These are phyloP conservation scores for Rugosomyces carneus DNA, from an alignment of 1,284 basidiomycete genomes.

Conservation along the genomic window DNA sequence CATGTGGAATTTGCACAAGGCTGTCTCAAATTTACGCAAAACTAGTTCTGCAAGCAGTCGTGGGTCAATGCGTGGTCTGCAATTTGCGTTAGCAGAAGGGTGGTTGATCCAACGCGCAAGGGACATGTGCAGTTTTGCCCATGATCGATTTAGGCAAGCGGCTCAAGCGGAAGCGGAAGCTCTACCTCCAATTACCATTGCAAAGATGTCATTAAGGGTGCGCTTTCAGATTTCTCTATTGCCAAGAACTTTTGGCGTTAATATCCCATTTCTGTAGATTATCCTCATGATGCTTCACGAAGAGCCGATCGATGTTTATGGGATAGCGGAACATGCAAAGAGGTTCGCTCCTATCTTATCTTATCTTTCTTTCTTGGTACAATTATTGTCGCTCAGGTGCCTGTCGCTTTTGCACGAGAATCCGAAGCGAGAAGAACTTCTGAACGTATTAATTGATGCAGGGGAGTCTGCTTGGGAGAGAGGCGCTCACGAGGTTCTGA, in stretches of 20 bases:
- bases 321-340: slow-evolving; percentile 63
- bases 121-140: slow-evolving; percentile 69
- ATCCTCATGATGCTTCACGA: slow-evolving; percentile 68
- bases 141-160: slow-evolving; percentile 67
- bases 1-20: slow-evolving; percentile 45
- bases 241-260: slow-evolving; percentile 4
- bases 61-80: slow-evolving; percentile 60
- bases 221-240: slow-evolving; percentile 5
- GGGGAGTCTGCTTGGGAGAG: slow-evolving; percentile 63
- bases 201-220: slow-evolving; percentile 69
- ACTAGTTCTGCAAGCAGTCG: slow-evolving; percentile 36
- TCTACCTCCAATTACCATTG: slow-evolving; percentile 42
- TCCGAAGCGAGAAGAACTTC: slow-evolving; percentile 51
- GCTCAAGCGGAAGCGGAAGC: slow-evolving; percentile 51
- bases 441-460: slow-evolving; percentile 56
- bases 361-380: neutral
- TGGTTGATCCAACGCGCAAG: slow-evolving; percentile 65
- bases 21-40: slow-evolving; percentile 40
- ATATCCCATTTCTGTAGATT: slow-evolving; percentile 34
- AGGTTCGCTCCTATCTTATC: slow-evolving; percentile 29
- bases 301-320: slow-evolving; percentile 51
- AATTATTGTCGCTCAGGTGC: slow-evolving; percentile 36
- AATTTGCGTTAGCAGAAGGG: slow-evolving; percentile 59
- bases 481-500: slow-evolving; percentile 61
- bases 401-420: slow-evolving; percentile 53